phyloP scores from a whole-genome alignment of 164 flowering plant genomes.

The Houttuynia cordata region DNA sequence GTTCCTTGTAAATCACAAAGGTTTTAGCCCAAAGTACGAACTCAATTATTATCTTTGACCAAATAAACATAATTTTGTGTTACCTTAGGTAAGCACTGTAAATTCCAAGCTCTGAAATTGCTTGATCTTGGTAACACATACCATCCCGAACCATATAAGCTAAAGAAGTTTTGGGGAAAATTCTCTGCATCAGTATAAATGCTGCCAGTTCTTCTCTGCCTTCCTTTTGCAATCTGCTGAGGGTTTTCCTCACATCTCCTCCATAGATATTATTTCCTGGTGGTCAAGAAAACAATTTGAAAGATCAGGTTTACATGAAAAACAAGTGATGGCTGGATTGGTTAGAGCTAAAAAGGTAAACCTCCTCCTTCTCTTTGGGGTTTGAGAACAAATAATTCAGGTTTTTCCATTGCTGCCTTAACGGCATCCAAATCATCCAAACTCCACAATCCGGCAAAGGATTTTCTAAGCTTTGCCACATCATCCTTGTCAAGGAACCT shows the following conservation, averaged over 20 bases:
- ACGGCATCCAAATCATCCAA: slow-evolving; percentile 56
- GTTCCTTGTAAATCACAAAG: slow-evolving; percentile 36
- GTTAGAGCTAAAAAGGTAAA: slow-evolving; percentile 11
- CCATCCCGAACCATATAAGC: slow-evolving; percentile 69
- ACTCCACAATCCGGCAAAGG: slow-evolving; percentile 98
- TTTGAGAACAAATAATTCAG: slow-evolving; percentile 82
- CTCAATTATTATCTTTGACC: background rate
- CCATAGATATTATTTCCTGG: slow-evolving; percentile 92
- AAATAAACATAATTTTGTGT: background rate
- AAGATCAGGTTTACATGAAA: background rate
- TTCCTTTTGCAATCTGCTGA: slow-evolving; percentile 49
- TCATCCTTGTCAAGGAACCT: slow-evolving; percentile 87
- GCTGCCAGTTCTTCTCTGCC: slow-evolving; percentile 67
- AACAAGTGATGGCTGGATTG: background rate
- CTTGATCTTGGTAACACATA: slow-evolving; percentile 53
- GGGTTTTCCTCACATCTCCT: slow-evolving; percentile 51
- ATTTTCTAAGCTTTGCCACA: slow-evolving; percentile 56
- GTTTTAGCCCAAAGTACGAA: background rate
- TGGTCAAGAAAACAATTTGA: background rate
- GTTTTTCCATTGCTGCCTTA: slow-evolving; percentile 57
- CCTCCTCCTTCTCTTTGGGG: slow-evolving; percentile 99
- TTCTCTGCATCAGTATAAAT: slow-evolving; percentile 90
- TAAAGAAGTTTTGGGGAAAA: slow-evolving; percentile 48
- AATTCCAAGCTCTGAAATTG: slow-evolving; percentile 88
- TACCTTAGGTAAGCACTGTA: slow-evolving; percentile 84